A percentile compares a stretch with the other conserved stretches of the same genome.
Evolutionary conservation across 1,284 basidiomycete species (phyloP).

Genomic region (Rhodotorula mucilaginosa): DNA sequence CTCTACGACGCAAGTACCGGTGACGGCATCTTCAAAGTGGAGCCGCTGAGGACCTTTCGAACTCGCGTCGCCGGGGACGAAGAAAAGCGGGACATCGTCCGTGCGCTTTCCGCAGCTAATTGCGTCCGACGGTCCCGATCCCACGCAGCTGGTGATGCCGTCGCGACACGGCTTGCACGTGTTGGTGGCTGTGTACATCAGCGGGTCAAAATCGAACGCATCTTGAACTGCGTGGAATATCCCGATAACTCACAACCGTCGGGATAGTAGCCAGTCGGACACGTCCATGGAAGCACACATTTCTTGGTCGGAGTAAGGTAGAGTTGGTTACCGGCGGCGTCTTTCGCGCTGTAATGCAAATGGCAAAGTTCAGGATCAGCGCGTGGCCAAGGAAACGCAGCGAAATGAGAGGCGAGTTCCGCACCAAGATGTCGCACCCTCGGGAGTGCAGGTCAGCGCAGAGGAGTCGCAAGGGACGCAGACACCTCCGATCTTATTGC

Average conservation of each 20-base stretch:
- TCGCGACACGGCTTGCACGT: not conserved
- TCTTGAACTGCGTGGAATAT: too few species aligned
- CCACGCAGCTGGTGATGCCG: not conserved
- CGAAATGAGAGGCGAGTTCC: too few species aligned
- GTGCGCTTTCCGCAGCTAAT: not conserved
- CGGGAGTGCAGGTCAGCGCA: not conserved
- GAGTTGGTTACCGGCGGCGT: not conserved
- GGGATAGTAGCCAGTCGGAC: slow-evolving; percentile 2
- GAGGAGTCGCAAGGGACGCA: not conserved
- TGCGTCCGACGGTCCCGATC: not conserved
- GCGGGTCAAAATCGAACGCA: too few species aligned
- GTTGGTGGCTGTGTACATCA: not conserved
- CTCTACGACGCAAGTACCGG: not conserved
- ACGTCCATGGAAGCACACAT: not conserved
- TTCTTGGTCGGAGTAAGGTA: slow-evolving; percentile 5
- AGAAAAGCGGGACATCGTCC: not conserved
- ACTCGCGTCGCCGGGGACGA: not conserved
- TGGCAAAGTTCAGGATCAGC: too few species aligned
- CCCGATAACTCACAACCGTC: not conserved
- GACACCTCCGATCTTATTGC: not conserved
- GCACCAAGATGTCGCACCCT: not conserved
- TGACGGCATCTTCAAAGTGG: not conserved
- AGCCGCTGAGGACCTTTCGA: not conserved
- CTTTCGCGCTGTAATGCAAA: not conserved
- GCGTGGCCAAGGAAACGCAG: too few species aligned